Conservation (phyloP, 768 basidiomycete species). For the Candolleomyces aberdarensis region DNA sequence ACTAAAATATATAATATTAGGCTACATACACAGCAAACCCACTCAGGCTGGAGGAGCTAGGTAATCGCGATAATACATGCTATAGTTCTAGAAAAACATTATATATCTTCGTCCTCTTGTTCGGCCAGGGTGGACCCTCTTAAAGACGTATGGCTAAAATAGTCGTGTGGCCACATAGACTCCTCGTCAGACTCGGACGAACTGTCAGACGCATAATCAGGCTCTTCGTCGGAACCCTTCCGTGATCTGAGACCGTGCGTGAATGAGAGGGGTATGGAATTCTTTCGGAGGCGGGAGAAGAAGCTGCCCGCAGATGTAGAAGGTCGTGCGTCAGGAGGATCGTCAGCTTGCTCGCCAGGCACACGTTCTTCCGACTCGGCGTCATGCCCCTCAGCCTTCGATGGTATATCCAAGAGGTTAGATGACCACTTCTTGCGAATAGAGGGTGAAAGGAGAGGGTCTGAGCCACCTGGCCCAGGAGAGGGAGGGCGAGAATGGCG, state of each 20-base stretch:
- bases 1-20: neutral
- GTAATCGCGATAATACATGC: too few relatives aligned
- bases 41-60: neutral
- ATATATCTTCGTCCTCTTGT: neutral
- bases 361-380: neutral
- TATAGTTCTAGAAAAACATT: too few relatives aligned
- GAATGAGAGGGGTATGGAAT: slow-evolving; percentile 1
- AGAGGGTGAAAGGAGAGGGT: slow-evolving; percentile 37
- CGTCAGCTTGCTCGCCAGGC: neutral
- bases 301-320: slow-evolving; percentile 3
- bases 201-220: slow-evolving; percentile 1
- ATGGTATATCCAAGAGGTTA: slow-evolving; percentile 31
- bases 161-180: neutral
- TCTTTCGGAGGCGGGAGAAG: slow-evolving; percentile 4
- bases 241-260: neutral
- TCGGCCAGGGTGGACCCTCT: neutral
- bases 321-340: neutral
- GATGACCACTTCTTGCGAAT: slow-evolving; percentile 50
- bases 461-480: slow-evolving; percentile 23
- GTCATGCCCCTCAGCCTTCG: neutral
- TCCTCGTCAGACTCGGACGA: slow-evolving; percentile 6
- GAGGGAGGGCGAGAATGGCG: slow-evolving; percentile 32
- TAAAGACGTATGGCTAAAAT: neutral
- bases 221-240: neutral
- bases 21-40: neutral